Conservation (phyloP, 306 rosid species). For the Oemleria cerasiformis region DNA sequence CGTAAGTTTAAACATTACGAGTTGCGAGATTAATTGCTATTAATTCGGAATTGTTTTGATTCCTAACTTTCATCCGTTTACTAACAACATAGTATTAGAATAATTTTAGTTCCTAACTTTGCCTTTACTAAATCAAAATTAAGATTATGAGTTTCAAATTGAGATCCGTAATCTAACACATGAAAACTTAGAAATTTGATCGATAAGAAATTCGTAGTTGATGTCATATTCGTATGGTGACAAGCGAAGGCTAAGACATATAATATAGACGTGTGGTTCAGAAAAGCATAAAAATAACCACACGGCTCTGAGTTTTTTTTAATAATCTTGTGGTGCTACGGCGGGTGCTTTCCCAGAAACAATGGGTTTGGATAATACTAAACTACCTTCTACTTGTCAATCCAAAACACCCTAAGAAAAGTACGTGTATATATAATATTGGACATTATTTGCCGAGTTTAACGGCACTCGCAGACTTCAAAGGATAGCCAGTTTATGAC, state of each 20-base stretch:
- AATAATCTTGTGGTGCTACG: background rate
- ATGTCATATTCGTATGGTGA: background rate
- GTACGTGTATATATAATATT: background rate
- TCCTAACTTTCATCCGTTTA: no score
- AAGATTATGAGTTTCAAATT: no score
- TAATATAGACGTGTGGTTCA: background rate
- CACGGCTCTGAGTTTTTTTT: background rate
- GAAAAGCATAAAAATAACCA: background rate
- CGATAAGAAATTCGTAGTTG: no score
- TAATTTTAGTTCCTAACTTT: no score
- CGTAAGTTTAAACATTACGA: background rate
- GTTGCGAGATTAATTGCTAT: background rate
- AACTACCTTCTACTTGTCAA: background rate
- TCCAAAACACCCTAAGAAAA: background rate
- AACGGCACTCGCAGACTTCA: no score
- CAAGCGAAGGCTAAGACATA: background rate
- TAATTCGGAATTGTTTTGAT: no score
- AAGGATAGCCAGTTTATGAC: no score
- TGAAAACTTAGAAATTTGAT: no score
- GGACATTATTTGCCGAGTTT: background rate
- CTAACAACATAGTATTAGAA: no score
- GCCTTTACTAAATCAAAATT: no score
- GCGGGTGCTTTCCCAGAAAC: slow-evolving; percentile 5
- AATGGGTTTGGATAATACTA: slow-evolving; percentile 1
- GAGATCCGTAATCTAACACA: no score